These are phyloP conservation scores for Lasiosphaeria hispida DNA, from an alignment of 495 filamentous ascomycete species.

Conservation along the genomic window DNA sequence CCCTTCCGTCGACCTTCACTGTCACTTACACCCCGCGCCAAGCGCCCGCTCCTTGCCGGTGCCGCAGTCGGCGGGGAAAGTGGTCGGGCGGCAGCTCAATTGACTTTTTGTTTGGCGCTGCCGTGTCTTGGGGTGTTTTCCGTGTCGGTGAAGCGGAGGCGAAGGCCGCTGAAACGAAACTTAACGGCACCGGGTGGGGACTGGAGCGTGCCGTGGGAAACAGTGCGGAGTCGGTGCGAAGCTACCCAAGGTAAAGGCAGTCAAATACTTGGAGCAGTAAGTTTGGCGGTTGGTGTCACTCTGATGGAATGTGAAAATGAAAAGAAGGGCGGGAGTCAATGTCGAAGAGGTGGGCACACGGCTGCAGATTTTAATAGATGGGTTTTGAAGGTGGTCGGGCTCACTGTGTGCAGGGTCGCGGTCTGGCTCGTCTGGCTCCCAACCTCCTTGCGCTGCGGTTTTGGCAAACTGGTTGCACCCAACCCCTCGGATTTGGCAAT, in stretches of 20 bases:
- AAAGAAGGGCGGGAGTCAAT: slow-evolving; percentile 15
- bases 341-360: slow-evolving; percentile 14
- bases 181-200: neutral
- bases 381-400: slow-evolving; percentile 23
- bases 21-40: no score
- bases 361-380: slow-evolving; percentile 7
- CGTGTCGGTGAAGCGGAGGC: neutral
- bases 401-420: slow-evolving; percentile 20
- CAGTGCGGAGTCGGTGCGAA: no score
- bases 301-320: neutral
- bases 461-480: slow-evolving; percentile 16
- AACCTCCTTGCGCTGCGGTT: slow-evolving; percentile 25
- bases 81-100: slow-evolving; percentile 19
- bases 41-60: no score
- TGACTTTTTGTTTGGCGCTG: neutral
- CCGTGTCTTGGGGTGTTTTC: neutral
- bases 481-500: slow-evolving; percentile 31
- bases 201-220: neutral
- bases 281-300: neutral
- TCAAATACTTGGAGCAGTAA: neutral
- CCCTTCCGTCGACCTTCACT: no score
- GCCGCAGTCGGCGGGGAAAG: neutral
- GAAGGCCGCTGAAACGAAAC: neutral
- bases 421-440: slow-evolving; percentile 19
- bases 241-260: no score